A percentile compares a stretch with the other conserved stretches of the same genome.
These are phyloP conservation scores for Kodamaea suecica DNA, from an alignment of 1,139 yeast species.

Conservation along the genomic window DNA sequence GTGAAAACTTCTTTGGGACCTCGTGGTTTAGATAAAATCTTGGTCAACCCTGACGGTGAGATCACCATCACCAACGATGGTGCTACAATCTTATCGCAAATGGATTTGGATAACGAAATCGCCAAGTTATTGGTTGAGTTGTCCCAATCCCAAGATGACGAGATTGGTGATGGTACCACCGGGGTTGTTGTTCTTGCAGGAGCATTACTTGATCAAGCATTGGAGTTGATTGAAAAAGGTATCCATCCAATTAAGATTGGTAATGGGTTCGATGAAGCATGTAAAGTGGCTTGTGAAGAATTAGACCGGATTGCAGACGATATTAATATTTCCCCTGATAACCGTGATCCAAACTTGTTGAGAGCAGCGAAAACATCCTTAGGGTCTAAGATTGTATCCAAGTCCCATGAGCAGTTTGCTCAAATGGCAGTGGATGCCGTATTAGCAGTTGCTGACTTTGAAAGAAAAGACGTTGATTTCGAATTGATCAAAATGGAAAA, in stretches of 20 bases:
- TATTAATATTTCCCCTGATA: slow-evolving; percentile 49
- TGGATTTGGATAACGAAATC: slow-evolving; percentile 94
- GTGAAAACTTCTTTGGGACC: slow-evolving; percentile 94
- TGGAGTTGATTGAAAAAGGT: slow-evolving; percentile 92
- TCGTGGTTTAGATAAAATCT: slow-evolving; percentile 94
- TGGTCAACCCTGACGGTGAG: slow-evolving; percentile 92
- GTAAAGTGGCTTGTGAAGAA: slow-evolving; percentile 79
- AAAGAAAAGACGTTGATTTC: slow-evolving; percentile 92
- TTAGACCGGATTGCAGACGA: slow-evolving; percentile 73
- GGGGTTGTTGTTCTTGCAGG: slow-evolving; percentile 98
- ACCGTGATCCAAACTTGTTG: slow-evolving; percentile 54
- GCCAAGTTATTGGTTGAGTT: slow-evolving; percentile 94
- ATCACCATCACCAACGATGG: slow-evolving; percentile 98
- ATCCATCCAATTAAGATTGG: slow-evolving; percentile 97
- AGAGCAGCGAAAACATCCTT: slow-evolving; percentile 93
- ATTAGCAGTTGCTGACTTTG: slow-evolving; percentile 84
- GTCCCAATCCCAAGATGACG: slow-evolving; percentile 95
- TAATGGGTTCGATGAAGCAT: slow-evolving; percentile 96
- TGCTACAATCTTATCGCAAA: slow-evolving; percentile 91
- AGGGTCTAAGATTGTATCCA: slow-evolving; percentile 94
- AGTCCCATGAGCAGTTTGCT: slow-evolving; percentile 90
- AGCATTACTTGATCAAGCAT: slow-evolving; percentile 90
- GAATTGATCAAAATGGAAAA: slow-evolving; percentile 95
- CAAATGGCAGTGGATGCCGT: slow-evolving; percentile 98
- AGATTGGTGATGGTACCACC: slow-evolving; percentile 98